phyloP scores from a whole-genome alignment of 345 rosid genomes.

The Ceriops tagal region DNA sequence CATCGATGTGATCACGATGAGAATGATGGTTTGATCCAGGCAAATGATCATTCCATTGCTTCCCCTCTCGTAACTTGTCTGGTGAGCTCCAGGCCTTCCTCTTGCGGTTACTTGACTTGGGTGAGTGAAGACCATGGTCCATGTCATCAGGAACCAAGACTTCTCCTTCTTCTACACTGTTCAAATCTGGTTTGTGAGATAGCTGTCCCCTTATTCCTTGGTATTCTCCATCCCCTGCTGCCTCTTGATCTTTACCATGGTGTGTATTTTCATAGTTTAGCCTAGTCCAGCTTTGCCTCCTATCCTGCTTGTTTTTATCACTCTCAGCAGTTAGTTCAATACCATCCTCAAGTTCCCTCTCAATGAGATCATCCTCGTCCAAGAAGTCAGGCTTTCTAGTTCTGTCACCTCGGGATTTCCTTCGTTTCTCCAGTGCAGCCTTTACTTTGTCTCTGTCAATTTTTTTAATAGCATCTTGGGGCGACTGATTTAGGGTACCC shows the following conservation, averaged over 20 bases:
- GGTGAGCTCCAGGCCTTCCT: slow-evolving; percentile 18
- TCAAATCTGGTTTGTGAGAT: slow-evolving; percentile 16
- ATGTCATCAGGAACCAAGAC: slow-evolving; percentile 24
- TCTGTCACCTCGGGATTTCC: slow-evolving; percentile 22
- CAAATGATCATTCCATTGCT: slow-evolving; percentile 6
- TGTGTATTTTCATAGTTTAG: slow-evolving; percentile 9
- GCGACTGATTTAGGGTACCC: slow-evolving; percentile 19
- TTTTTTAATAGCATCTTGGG: slow-evolving; percentile 22
- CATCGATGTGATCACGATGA: not conserved
- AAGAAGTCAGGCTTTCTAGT: slow-evolving; percentile 18
- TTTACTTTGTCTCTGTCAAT: slow-evolving; percentile 27
- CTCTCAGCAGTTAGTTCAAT: slow-evolving; percentile 24
- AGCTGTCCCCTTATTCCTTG: slow-evolving; percentile 31
- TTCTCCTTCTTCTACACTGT: slow-evolving; percentile 63
- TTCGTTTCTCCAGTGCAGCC: slow-evolving; percentile 24
- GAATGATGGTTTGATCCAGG: not conserved
- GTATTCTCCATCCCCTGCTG: slow-evolving; percentile 9
- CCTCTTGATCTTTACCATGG: slow-evolving; percentile 9
- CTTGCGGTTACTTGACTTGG: slow-evolving; percentile 15
- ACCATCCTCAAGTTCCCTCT: slow-evolving; percentile 31
- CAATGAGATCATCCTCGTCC: slow-evolving; percentile 30
- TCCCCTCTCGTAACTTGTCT: slow-evolving; percentile 9
- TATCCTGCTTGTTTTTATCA: slow-evolving; percentile 20
- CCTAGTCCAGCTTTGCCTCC: slow-evolving; percentile 23
- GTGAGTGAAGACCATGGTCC: slow-evolving; percentile 16